Conservation (phyloP, 352 stramenopile species). For the Pythium biforme region DNA sequence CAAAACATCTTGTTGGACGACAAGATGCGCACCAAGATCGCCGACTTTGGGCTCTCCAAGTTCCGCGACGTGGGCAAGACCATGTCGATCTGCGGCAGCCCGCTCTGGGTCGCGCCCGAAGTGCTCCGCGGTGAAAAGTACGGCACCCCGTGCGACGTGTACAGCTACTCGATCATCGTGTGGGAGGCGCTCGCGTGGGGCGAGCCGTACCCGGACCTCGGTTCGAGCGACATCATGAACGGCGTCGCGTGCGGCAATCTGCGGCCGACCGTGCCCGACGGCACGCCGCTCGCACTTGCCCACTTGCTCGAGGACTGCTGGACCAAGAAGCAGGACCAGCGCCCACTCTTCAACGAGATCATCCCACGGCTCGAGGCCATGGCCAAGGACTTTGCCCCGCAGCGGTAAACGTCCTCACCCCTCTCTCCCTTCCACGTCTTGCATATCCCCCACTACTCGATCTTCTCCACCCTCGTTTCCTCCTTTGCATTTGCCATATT, state of each 20-base stretch:
- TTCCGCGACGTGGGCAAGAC: constrained; percentile 86
- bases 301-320: constrained; percentile 77
- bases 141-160: constrained; percentile 77
- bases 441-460: neutral
- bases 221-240: constrained; percentile 86
- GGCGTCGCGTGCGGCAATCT: constrained; percentile 74
- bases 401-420: constrained; percentile 7
- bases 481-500: neutral
- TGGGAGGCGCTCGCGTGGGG: constrained; percentile 80
- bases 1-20: constrained; percentile 74
- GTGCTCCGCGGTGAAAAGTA: constrained; percentile 84
- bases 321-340: constrained; percentile 83
- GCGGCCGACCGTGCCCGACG: constrained; percentile 64
- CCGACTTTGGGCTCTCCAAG: constrained; percentile 79
- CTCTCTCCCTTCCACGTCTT: neutral
- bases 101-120: constrained; percentile 79
- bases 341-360: constrained; percentile 80
- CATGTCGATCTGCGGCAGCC: constrained; percentile 83
- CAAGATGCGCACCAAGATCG: constrained; percentile 84
- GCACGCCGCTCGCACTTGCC: constrained; percentile 51
- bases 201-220: constrained; percentile 76
- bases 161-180: constrained; percentile 91
- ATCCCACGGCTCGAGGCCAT: constrained; percentile 79
- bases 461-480: neutral
- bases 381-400: constrained; percentile 59